Evolutionary conservation across 140 eudicot genomes (phyloP), one percentile per base, ranked within the genome.

Genomic region (Senecio squalidus): DNA sequence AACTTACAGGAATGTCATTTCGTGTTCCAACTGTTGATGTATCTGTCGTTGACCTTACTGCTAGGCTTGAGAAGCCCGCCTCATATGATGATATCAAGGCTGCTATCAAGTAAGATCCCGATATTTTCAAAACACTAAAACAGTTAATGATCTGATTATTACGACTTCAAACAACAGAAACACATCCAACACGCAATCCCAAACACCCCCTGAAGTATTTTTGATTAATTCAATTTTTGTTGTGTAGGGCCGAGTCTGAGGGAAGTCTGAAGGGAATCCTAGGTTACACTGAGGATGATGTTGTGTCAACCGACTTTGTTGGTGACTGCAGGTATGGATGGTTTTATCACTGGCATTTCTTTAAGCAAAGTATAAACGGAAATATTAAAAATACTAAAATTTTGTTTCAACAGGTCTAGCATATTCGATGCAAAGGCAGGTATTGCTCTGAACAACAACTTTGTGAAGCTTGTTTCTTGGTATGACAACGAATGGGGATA

Each of bases 401-500:
- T 69, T 6, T 59, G 41, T 46, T 6, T 9, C 22, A 33, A 24
- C 79, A 87, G 96, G 82, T 84, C 96, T 16, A 88, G 96, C 80
- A 81, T 84, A 25, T 88, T 81, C 18, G 87, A 84, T 60, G 96
- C 96, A 24, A 81, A 88, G 75, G 96, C 96, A 55, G 96, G 96
- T 17, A 88, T 88, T 71, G 94, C 96, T 38, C 66, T 88, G 38
- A 84, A 66, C 46, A 74, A 75, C 49, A 88, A 84, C 74, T 88
- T 88, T 79, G 94, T 88, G 69, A 88, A 88, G 75, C 74, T 84
- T 65, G 96, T 88, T 30, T 81, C 96, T 36, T 84, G 96, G 96
- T 88, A 88, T 50, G 96, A 88, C 58, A 88, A 88, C 18, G 96
- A 88, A 74, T 88, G 96, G 94, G 96, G 96, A 56, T 88, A 88